Evolutionary conservation across 352 stramenopile species (phyloP), one percentile per base, ranked within the genome.

Genomic region (Pythium dissotocum): DNA sequence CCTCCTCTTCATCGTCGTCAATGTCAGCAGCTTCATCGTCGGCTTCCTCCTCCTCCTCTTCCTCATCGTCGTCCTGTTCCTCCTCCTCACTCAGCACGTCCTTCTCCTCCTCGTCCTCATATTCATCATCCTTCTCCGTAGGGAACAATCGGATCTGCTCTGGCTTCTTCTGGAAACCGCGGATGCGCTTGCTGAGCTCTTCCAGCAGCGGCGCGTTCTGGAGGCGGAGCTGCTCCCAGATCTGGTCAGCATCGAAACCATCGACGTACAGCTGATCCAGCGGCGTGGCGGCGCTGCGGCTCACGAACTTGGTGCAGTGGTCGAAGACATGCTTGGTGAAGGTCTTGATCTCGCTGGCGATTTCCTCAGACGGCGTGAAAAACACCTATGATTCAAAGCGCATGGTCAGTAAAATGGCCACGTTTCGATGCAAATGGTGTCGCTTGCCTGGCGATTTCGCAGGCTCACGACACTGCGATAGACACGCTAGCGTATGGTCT

Each of bases 321-420:
- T 94, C 84, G 63, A 91, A 94, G 24, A 86, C 76, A 77, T 93
- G 79, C 82, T 94, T 94, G 12, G 82, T 85, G 65, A 94, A 89
- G 36, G 71, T 61, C 63, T 90, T 87, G 65, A 94, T 87, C 57
- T 89, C 76, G 38, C 67, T 68, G 7, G 83, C 82, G 9, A 92
- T 68, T 38, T 87, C 75, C 36, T 87, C 77, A 8, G 85, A 92
- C 40, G 86, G 80, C 36, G 82, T 90, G 72, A 94, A 94, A 69
- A 94, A 94, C 30, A 82, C 78, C 83, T 91, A 68, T 32, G 36
- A 35, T 24, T n/a, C 30, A 28, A 18, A 68, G 8, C 32, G 56
- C 36, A 46, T 16, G 24, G 48, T 54, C 16, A 24, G 36, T 36
- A 42, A 72, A 14, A 28, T 14, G 14, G n/a, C 21, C 2, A 5